Evolutionary conservation across 306 rosid species (phyloP), one percentile per base, ranked within the genome.

Genomic region (Casuarina glauca): DNA sequence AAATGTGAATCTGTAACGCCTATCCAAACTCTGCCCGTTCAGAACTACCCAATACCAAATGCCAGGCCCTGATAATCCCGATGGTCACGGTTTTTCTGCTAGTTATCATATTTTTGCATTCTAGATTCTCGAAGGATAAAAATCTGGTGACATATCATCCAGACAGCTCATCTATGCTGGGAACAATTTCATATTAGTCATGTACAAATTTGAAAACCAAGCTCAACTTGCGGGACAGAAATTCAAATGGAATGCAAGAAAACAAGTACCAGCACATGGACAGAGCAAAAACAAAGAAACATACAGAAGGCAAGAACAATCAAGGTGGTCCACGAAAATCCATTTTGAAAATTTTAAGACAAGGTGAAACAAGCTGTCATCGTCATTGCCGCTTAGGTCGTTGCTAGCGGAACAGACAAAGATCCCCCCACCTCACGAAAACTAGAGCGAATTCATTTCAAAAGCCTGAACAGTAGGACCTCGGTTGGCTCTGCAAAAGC

Each of bases 281-380:
- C 81, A 86, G 84, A 82, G 71, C 35, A 12, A 79, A 72, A 82
- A 75, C 71, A 83, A 69, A 43, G 61, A 55, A 77, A 51, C 36
- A 74, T 5, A 46, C 9, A 48, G 72, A 77, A 82, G 73, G 76
- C 75, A 80, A 78, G 76, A 55, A 48, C 72, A 70, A 68, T 76
- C 82, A 36, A 20, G 69, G 86, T 90, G 96, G 95, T 90, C 98
- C 93, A 85, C 73, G 73, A 54, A 76, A 78, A 55, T 74, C 84
- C 63, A 81, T 72, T 85, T 82, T 45, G 62, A 80, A 84, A 70
- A 75, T 45, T 42, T 57, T 66, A 83, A 76, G 93, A 91, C 84
- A 90, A 87, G 91, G 83, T 73, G 79, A 55, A 78, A 78, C 48
- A 89, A 86, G 73, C 81, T 12, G 83, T 87, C 84, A 73, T 74